Conservation (phyloP, 2,329 filamentous ascomycete species). For the Arachnopeziza araneosa region DNA sequence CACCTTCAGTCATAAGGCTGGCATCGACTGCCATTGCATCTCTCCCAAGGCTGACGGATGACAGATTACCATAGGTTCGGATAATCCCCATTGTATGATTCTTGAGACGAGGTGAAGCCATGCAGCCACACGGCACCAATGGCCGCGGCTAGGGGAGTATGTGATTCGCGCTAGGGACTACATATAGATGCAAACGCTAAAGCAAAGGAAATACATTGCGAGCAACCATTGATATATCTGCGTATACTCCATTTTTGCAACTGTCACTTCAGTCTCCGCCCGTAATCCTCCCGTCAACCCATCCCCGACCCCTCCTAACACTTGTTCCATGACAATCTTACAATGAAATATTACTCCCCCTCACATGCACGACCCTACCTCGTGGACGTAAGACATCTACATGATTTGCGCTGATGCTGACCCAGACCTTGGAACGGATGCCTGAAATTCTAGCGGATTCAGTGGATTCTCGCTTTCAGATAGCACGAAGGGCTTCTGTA, state of each 20-base stretch:
- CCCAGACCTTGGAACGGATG: neutral
- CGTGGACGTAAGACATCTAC: constrained; percentile 1
- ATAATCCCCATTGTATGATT: too few species aligned
- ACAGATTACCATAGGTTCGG: too few species aligned
- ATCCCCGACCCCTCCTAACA: constrained; percentile 4
- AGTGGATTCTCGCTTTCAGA: neutral
- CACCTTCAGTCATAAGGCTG: neutral
- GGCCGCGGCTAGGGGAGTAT: constrained; percentile 11
- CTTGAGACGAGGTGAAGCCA: neutral
- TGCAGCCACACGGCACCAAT: constrained; percentile 3
- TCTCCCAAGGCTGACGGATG: neutral
- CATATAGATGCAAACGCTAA: constrained; percentile 25
- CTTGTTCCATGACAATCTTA: constrained; percentile 15
- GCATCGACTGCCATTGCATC: neutral
- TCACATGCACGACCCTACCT: neutral
- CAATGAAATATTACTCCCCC: constrained; percentile 11
- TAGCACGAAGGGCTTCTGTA: neutral
- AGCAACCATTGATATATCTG: constrained; percentile 20
- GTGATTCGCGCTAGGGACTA: constrained; percentile 24
- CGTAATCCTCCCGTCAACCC: constrained; percentile 4
- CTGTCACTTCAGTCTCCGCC: constrained; percentile 3
- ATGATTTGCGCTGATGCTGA: constrained; percentile 3
- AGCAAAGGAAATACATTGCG: constrained; percentile 29
- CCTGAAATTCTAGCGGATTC: neutral
- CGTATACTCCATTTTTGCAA: constrained; percentile 12